Evolutionary conservation across 208 protist genomes (phyloP).

Genomic region (Crithidia expoeki): DNA sequence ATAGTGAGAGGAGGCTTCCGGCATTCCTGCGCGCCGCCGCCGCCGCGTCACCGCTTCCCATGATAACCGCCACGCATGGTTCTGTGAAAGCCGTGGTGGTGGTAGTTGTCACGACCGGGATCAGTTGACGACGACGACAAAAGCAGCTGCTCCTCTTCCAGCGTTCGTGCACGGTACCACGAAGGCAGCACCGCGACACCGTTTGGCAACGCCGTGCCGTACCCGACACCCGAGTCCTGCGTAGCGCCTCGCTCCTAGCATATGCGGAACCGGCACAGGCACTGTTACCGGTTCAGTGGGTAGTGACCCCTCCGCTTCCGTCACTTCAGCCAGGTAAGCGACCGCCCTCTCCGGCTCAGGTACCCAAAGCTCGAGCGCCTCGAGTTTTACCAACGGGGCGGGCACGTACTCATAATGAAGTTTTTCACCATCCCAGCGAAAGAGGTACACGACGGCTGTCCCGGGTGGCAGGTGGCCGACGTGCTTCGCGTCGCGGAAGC

Average conservation of each 20-base stretch:
- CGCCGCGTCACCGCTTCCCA: too few relatives aligned
- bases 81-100: too few relatives aligned
- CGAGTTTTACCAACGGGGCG: not conserved
- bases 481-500: constrained; percentile 7
- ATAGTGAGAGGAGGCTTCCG: too few relatives aligned
- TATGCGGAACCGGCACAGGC: not conserved
- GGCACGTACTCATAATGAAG: constrained; percentile 7
- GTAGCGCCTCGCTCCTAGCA: not conserved
- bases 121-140: not conserved
- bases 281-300: not conserved
- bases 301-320: not conserved
- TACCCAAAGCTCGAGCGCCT: not conserved
- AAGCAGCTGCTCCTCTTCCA: not conserved
- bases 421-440: not conserved
- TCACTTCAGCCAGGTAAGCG: not conserved
- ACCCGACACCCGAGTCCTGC: not conserved
- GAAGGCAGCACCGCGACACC: not conserved
- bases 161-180: not conserved
- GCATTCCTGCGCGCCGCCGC: too few relatives aligned
- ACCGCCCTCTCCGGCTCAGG: not conserved
- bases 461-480: constrained; percentile 21
- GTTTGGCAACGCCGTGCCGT: not conserved
- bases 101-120: not conserved
- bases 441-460: constrained; percentile 14
- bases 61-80: too few relatives aligned